Evolutionary conservation across 129 eudicot genomes (phyloP), one percentile per base, ranked within the genome.

Genomic region (Centella asiatica): DNA sequence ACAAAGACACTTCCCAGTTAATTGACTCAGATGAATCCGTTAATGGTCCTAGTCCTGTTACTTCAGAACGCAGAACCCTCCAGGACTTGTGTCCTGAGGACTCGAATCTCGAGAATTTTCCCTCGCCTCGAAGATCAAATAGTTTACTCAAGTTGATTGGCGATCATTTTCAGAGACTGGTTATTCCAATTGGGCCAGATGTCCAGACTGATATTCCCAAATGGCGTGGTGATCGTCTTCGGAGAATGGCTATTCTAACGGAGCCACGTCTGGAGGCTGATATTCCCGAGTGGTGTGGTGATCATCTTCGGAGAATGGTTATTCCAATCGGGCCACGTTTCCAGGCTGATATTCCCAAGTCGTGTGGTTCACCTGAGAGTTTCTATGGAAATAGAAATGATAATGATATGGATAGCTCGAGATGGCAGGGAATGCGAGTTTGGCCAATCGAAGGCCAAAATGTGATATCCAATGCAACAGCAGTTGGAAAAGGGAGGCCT

Each of bases 321-420:
- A 57, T 80, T 58, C 90, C 83, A 18, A 44, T 83, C n/a, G 90
- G 90, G 53, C 81, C 86, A 22, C 78, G 81, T n/a, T 80, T 80
- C 63, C 92, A 84, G 57, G 79, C 81, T 23, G 74, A 74, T 36
- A 71, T 80, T 64, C 82, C 84, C 0, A 74, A 77, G 24, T 80
- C 84, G 86, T 32, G 33, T 1, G 77, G 74, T 63, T 78, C 80
- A 31, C 36, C 60, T 23, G 50, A 70, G 54, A 65, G 54, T 55
- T 66, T 53, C 6, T 48, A 60, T 60, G 60, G 57, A 28, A 69
- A 65, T 60, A 36, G 22, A 48, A 53, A 33, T 45, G 34, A 62
- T 10, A 54, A 34, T 39, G 62, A 78, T 51, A 28, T 64, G 28
- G 61, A 69, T 27, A 45, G 69, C 44, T 81, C 80, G 33, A 82